phyloP scores from a whole-genome alignment of 2,329 filamentous ascomycete genomes.

The Nemania abortiva region DNA sequence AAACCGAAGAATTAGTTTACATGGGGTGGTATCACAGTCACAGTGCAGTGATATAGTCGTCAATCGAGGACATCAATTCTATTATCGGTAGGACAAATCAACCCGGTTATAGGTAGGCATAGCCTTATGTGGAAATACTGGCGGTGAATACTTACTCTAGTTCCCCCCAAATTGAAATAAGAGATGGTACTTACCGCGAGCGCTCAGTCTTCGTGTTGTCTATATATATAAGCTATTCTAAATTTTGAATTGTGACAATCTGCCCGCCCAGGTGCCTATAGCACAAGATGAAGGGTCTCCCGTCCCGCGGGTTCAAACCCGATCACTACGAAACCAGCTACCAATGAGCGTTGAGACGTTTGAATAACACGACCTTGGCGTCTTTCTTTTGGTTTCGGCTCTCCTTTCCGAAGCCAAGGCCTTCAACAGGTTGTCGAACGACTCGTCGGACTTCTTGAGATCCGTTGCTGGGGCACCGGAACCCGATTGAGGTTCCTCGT shows the following conservation, averaged over 20 bases:
- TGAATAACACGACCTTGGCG: neutral
- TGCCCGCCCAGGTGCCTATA: neutral
- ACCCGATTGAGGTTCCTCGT: neutral
- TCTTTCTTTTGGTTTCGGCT: neutral
- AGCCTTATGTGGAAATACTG: neutral
- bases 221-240: neutral
- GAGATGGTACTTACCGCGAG: neutral
- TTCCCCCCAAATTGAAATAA: neutral
- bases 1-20: neutral
- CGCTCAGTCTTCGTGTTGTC: neutral
- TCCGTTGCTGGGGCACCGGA: too few species aligned
- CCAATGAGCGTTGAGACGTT: slow-evolving; percentile 4
- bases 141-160: neutral
- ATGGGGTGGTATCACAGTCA: neutral
- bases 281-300: neutral
- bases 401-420: neutral
- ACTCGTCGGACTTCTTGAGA: neutral
- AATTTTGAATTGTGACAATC: neutral
- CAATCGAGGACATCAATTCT: neutral
- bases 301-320: neutral
- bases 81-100: too few species aligned
- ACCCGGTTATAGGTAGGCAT: neutral
- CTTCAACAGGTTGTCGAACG: slow-evolving; percentile 14
- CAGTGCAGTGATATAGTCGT: neutral
- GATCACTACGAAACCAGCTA: neutral